A percentile compares a stretch with the other conserved stretches of the same genome.
Evolutionary conservation across 2,329 filamentous ascomycete species (phyloP).

Genomic region (Clonostachys byssicola): DNA sequence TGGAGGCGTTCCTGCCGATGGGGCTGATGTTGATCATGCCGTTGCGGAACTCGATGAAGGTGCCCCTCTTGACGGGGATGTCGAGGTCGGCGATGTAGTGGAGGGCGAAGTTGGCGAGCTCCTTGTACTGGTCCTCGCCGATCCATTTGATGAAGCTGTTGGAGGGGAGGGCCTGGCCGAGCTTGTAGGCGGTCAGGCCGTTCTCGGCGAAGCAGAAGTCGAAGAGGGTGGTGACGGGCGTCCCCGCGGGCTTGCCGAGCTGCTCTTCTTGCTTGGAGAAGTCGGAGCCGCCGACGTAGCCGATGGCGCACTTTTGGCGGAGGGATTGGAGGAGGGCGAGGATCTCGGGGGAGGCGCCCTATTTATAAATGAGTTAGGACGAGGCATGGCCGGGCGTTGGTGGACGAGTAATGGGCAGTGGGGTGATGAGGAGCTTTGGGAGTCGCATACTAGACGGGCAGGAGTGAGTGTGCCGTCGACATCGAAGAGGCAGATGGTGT

Average conservation of each 20-base stretch:
- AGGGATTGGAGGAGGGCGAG: slow-evolving; percentile 74
- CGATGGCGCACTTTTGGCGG: slow-evolving; percentile 83
- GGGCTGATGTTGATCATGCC: slow-evolving; percentile 88
- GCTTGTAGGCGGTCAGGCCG: slow-evolving; percentile 84
- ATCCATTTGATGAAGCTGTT: slow-evolving; percentile 90
- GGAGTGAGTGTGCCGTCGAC: slow-evolving; percentile 90
- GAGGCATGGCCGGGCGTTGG: not conserved
- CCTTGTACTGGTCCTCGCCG: slow-evolving; percentile 79
- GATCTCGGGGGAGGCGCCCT: slow-evolving; percentile 77
- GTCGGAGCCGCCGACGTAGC: slow-evolving; percentile 90
- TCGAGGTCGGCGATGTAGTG: slow-evolving; percentile 83
- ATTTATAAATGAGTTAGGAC: not conserved
- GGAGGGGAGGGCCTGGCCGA: slow-evolving; percentile 70
- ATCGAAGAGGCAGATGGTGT: slow-evolving; percentile 94
- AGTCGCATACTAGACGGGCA: slow-evolving; percentile 64
- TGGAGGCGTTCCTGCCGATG: slow-evolving; percentile 80
- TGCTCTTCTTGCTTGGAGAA: slow-evolving; percentile 95
- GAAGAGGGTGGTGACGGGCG: slow-evolving; percentile 79
- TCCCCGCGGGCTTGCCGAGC: slow-evolving; percentile 61
- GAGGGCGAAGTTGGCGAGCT: slow-evolving; percentile 70
- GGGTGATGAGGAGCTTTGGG: not conserved
- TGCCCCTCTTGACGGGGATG: slow-evolving; percentile 77
- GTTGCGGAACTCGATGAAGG: slow-evolving; percentile 85
- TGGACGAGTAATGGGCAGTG: not conserved
- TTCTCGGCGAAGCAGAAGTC: slow-evolving; percentile 99